Evolutionary conservation across 202 grass and related monocot species (phyloP).

Genomic region (Saccharum hybrid): DNA sequence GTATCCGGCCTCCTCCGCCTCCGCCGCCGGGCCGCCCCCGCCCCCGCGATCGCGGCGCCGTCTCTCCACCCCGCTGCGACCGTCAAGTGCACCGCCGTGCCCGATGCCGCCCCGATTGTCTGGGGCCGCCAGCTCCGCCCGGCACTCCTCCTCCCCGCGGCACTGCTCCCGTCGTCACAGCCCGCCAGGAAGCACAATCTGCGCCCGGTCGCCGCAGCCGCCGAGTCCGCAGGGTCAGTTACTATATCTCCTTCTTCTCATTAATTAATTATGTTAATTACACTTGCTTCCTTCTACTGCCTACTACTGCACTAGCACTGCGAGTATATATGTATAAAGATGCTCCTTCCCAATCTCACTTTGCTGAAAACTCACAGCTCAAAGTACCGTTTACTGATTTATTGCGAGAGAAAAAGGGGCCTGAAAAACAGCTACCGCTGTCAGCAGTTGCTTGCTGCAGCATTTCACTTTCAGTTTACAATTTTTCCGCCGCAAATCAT

Average conservation of each 20-base stretch:
- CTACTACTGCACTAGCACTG: no score
- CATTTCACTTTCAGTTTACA: background rate
- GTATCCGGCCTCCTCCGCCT: constrained; percentile 58
- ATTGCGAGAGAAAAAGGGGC: no score
- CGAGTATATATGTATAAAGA: no score
- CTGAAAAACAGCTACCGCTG: background rate
- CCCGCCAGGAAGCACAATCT: constrained; percentile 24
- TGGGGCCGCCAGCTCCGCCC: constrained; percentile 84
- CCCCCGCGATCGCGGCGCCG: background rate
- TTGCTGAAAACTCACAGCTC: no score
- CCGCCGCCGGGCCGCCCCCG: constrained; percentile 26
- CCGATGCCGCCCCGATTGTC: constrained; percentile 69
- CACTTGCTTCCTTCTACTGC: no score
- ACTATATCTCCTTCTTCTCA: background rate
- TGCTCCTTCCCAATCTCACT: no score
- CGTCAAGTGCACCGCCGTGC: constrained; percentile 25
- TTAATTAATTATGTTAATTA: background rate
- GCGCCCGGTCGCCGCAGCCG: constrained; percentile 40
- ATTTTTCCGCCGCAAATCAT: background rate
- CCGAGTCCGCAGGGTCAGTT: constrained; percentile 56
- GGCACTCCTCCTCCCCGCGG: constrained; percentile 49
- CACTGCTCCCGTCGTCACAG: background rate
- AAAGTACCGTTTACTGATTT: no score
- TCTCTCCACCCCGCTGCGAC: background rate
- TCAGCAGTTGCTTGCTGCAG: background rate